Evolutionary conservation across 768 basidiomycete species (phyloP).

Genomic region (Lactarius sp.): DNA sequence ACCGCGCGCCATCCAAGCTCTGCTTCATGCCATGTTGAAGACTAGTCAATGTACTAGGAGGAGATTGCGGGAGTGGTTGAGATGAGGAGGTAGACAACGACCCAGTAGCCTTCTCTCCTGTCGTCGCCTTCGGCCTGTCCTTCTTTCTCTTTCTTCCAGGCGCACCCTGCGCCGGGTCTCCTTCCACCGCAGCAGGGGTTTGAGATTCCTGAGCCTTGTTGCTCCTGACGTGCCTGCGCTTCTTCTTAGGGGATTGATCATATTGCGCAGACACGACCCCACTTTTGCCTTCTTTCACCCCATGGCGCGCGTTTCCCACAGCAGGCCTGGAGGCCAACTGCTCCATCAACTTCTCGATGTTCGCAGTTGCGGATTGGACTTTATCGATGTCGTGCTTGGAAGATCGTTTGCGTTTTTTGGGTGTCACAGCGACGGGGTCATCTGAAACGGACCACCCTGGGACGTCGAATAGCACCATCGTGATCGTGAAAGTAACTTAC

Average conservation of each 20-base stretch:
- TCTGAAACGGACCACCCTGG: constrained; percentile 60
- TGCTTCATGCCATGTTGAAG: constrained; percentile 77
- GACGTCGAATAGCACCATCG: constrained; percentile 56
- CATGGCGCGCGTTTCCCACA: constrained; percentile 3
- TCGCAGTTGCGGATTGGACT: constrained; percentile 40
- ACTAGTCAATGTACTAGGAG: constrained; percentile 45
- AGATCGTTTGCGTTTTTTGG: constrained; percentile 48
- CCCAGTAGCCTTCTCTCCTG: background rate
- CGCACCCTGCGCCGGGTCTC: background rate
- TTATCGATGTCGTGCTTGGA: constrained; percentile 37
- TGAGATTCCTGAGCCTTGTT: constrained; percentile 2
- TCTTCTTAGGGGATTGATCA: background rate
- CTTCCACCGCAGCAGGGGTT: background rate
- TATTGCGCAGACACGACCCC: background rate
- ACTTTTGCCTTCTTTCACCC: background rate
- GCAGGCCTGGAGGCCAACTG: constrained; percentile 37
- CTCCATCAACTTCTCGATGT: constrained; percentile 57
- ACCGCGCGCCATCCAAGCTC: constrained; percentile 80
- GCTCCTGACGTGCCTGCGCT: background rate
- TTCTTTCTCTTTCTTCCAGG: constrained; percentile 10
- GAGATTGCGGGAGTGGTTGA: constrained; percentile 6
- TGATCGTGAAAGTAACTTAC: background rate
- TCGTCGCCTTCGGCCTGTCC: background rate
- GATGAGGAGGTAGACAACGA: background rate
- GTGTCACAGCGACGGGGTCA: constrained; percentile 32